phyloP scores from a whole-genome alignment of 805 yeast species.

The Kodamaea fukazawae region DNA sequence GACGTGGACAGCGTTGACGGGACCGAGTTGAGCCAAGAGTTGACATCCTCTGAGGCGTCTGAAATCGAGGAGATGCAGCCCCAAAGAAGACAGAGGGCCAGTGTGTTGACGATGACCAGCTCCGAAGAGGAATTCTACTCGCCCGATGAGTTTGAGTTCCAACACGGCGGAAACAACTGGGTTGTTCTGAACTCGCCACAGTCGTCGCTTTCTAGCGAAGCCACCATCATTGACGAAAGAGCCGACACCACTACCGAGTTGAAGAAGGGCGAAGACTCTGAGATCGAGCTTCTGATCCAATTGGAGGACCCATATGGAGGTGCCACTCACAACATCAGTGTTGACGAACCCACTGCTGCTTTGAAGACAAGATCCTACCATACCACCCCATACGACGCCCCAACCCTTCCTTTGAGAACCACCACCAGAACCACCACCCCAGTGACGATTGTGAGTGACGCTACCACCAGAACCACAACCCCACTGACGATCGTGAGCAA shows the following conservation, averaged over 20 bases:
- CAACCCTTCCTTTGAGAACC: too few relatives aligned
- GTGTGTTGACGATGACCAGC: slow-evolving; percentile 15
- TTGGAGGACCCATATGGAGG: too few relatives aligned
- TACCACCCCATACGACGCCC: too few relatives aligned
- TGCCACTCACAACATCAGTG: too few relatives aligned
- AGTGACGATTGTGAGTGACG: too few relatives aligned
- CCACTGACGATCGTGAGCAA: background rate
- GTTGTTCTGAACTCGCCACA: slow-evolving; percentile 9
- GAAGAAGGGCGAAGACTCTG: background rate
- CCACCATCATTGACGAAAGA: slow-evolving; percentile 9
- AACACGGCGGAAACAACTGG: slow-evolving; percentile 2
- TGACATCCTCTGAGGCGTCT: background rate
- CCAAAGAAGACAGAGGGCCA: slow-evolving; percentile 1
- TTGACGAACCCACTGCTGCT: too few relatives aligned
- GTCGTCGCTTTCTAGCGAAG: slow-evolving; percentile 18
- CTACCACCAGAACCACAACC: background rate
- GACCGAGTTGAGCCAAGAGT: too few relatives aligned
- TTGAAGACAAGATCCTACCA: too few relatives aligned
- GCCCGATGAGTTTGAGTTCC: slow-evolving; percentile 26
- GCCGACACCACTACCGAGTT: background rate
- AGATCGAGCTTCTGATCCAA: too few relatives aligned
- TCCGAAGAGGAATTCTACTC: slow-evolving; percentile 36
- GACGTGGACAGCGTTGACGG: background rate
- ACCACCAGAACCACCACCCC: too few relatives aligned
- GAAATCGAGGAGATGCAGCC: slow-evolving; percentile 2